Evolutionary conservation across 805 yeast species (phyloP).

Genomic region (Hanseniaspora valbyensis): DNA sequence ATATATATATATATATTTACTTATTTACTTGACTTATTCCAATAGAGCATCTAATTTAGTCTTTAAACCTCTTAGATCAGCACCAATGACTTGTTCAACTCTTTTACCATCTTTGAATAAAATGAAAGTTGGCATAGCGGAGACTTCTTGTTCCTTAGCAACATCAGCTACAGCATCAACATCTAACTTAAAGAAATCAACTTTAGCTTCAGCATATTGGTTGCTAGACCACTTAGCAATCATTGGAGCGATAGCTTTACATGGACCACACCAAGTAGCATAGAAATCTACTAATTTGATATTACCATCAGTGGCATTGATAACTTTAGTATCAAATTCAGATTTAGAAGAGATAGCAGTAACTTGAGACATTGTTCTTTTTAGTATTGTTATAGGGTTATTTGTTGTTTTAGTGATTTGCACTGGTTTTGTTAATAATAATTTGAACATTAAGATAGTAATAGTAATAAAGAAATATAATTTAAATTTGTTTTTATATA

Average conservation of each 20-base stretch:
- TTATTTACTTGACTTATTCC: not conserved
- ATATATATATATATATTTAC: not conserved
- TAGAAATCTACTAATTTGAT: conserved; percentile 51
- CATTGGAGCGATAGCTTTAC: conserved; percentile 57
- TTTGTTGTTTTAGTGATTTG: not conserved
- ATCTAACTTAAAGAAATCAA: conserved; percentile 57
- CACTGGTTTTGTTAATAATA: not conserved
- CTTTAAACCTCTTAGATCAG: conserved; percentile 33
- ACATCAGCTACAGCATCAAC: conserved; percentile 53
- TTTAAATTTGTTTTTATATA: not conserved
- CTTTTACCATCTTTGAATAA: conserved; percentile 51
- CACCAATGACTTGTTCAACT: conserved; percentile 53
- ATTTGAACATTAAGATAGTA: not conserved
- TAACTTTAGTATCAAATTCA: conserved; percentile 28
- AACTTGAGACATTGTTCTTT: conserved; percentile 12
- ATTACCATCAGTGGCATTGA: conserved; percentile 21
- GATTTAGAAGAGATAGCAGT: conserved; percentile 23
- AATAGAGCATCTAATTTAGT: conserved; percentile 12
- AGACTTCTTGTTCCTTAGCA: conserved; percentile 49
- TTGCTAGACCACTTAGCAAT: conserved; percentile 34
- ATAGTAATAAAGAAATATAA: no score
- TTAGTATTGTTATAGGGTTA: not conserved
- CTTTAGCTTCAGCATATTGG: conserved; percentile 29
- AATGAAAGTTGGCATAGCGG: conserved; percentile 70
- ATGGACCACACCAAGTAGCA: conserved; percentile 75